Conservation (phyloP, 345 rosid genomes). For the Cardamine chenopodiifolia region DNA sequence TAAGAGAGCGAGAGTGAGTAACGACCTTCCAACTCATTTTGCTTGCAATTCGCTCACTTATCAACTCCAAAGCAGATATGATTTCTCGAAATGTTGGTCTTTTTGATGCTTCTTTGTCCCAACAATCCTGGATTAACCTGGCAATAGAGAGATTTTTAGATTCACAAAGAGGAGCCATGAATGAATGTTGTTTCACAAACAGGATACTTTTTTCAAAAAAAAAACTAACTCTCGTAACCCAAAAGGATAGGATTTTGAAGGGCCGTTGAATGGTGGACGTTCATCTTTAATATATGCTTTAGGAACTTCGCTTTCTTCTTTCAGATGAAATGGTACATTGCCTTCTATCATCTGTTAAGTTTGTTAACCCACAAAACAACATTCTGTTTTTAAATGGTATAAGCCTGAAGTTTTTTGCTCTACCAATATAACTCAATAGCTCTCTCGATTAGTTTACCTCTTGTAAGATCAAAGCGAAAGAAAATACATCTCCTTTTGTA, state of each 20-base stretch:
- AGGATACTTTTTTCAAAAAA: not conserved
- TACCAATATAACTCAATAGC: not conserved
- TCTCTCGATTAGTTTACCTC: constrained; percentile 53
- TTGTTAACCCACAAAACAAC: constrained; percentile 21
- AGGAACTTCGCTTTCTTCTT: constrained; percentile 68
- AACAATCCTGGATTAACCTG: constrained; percentile 76
- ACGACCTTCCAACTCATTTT: constrained; percentile 62
- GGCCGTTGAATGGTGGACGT: constrained; percentile 79
- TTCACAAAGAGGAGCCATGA: not conserved
- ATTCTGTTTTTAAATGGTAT: not conserved
- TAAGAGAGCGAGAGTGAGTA: constrained; percentile 5
- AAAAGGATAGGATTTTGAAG: constrained; percentile 56
- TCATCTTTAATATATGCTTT: constrained; percentile 66
- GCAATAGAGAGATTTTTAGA: not conserved
- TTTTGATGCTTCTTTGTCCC: constrained; percentile 64
- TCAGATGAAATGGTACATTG: constrained; percentile 59
- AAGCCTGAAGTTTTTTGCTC: constrained; percentile 5
- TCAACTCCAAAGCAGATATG: constrained; percentile 55
- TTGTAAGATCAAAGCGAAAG: constrained; percentile 81
- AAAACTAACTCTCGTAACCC: constrained; percentile 66
- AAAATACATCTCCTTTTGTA: constrained; percentile 80
- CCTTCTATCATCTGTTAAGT: constrained; percentile 85
- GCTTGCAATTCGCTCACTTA: constrained; percentile 48
- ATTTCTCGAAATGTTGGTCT: constrained; percentile 76
- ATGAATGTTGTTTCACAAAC: not conserved